Base-by-base conservation (phyloP, 2,329 filamentous ascomycete species). In the Anisogramma anomala region DNA sequence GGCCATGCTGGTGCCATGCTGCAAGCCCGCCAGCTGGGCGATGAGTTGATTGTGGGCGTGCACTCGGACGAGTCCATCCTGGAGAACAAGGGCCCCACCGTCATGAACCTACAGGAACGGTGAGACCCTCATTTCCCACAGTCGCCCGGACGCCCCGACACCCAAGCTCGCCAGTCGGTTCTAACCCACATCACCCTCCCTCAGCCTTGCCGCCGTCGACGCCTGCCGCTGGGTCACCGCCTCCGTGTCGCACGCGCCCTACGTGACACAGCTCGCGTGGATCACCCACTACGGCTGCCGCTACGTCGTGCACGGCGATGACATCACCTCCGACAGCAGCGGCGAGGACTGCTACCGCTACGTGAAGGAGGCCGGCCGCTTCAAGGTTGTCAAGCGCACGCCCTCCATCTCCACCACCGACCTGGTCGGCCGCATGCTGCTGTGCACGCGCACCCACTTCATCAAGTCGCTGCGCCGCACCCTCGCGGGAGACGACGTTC, bases 311-410 rank as follows among this genome's bases (percentile, higher is more conserved):
- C 89, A 96, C 62, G 89, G 89, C 46, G 91, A 96, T 61, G 89
- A 96, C 62, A 94, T 96, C 57, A 96, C 91, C 3, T 94, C 87
- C 0, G 91, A 98, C 63, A 84, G 83, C 58, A 79, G 79, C 51
- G 91, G 91, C 31, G 82, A 94, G 59, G 91, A 98, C 66, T 96
- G 89, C 66, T 98, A 98, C 66, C 84, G 91, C 46, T 96, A 89
- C 56, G 91, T 98, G 55, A 98, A 98, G 65, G 81, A 84, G 30
- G 91, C 89, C 1, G 82, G 82, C 10, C 77, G 91, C 32, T 98
- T 98, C 74, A 88, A 93, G 64, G 86, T 98, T 14, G 91, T 98
- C 33, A 94, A 94, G 67, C 77, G 91, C 49, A 96, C 91, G 2
- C 91, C 91, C 0, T 88, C 86, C 45, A 98, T 98, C 55, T 94